These are phyloP conservation scores for Allium cepa DNA, from an alignment of 106 monocot genomes.

Conservation along the genomic window DNA sequence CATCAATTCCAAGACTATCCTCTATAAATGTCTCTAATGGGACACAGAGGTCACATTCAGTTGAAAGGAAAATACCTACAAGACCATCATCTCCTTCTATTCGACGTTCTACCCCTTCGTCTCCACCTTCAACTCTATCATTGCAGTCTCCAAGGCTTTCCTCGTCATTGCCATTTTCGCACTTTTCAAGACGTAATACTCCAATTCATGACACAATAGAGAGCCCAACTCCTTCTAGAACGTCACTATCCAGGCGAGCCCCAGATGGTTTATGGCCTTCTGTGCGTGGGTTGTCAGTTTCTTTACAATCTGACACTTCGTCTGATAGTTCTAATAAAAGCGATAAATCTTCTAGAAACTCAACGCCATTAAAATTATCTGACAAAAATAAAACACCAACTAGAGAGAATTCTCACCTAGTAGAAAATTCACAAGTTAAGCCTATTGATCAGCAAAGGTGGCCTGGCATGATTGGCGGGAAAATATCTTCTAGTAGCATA, in stretches of 20 bases:
- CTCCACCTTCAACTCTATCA: conserved; percentile 15
- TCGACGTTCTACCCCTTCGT: conserved; percentile 9
- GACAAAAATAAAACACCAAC: conserved; percentile 32
- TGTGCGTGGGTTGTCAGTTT: conserved; percentile 60
- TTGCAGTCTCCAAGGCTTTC: conserved; percentile 14
- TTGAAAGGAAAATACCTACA: conserved; percentile 48
- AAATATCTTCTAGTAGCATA: conserved; percentile 26
- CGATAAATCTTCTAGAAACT: conserved; percentile 17
- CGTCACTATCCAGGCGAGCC: conserved; percentile 15
- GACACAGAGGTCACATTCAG: conserved; percentile 54
- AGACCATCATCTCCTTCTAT: conserved; percentile 16
- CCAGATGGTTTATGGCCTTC: conserved; percentile 80
- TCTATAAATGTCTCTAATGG: not conserved
- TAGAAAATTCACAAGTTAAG: conserved; percentile 42
- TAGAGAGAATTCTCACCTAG: conserved; percentile 51
- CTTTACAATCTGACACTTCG: conserved; percentile 50
- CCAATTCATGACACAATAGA: conserved; percentile 47
- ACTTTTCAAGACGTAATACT: conserved; percentile 42
- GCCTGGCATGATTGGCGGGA: conserved; percentile 36
- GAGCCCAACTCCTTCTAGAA: conserved; percentile 18
- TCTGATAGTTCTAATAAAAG: conserved; percentile 23
- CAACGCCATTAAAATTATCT: conserved; percentile 7
- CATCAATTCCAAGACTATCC: too few relatives aligned
- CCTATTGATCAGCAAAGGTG: conserved; percentile 56
- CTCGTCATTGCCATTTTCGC: conserved; percentile 12